phyloP scores from a whole-genome alignment of 768 basidiomycete genomes.

The Leucosporidium creatinivorum region DNA sequence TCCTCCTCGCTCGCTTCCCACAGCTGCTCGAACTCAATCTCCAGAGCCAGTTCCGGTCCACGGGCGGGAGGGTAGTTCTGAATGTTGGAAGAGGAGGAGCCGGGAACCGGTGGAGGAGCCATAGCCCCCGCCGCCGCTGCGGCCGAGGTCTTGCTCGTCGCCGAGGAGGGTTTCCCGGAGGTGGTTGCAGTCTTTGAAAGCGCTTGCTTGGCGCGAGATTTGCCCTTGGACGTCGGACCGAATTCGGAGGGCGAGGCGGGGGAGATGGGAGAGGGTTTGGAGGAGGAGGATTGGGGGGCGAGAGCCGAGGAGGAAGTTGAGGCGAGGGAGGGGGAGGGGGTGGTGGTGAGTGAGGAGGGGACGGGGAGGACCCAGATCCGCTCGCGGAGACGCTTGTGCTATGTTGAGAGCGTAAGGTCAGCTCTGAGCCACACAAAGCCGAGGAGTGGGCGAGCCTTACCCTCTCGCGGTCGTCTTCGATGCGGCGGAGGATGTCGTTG shows the following conservation, averaged over 20 bases:
- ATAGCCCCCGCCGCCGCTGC: not conserved
- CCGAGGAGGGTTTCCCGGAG: no score
- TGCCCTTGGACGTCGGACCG: no score
- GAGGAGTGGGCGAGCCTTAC: constrained; percentile 31
- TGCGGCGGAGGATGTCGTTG: constrained; percentile 44
- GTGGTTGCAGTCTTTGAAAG: not conserved
- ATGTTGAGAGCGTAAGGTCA: not conserved
- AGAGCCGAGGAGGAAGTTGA: constrained; percentile 13
- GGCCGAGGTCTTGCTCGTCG: not conserved
- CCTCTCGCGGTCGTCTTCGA: constrained; percentile 48
- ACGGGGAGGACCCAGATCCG: constrained; percentile 47
- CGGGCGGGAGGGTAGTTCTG: no score
- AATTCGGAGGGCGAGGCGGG: constrained; percentile 41
- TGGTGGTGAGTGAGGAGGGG: constrained; percentile 31
- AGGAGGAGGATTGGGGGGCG: constrained; percentile 16
- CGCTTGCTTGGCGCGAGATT: not conserved
- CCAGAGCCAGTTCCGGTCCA: constrained; percentile 34
- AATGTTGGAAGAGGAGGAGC: no score
- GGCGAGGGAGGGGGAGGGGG: constrained; percentile 1
- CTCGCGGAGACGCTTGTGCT: constrained; percentile 47
- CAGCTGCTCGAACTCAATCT: constrained; percentile 46
- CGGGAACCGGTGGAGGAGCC: not conserved
- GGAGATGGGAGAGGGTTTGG: constrained; percentile 41
- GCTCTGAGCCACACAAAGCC: not conserved
- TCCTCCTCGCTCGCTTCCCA: constrained; percentile 59